Evolutionary conservation across 306 rosid genomes (phyloP), one percentile per base, ranked within the genome.

Genomic region (Acmispon strigosus): DNA sequence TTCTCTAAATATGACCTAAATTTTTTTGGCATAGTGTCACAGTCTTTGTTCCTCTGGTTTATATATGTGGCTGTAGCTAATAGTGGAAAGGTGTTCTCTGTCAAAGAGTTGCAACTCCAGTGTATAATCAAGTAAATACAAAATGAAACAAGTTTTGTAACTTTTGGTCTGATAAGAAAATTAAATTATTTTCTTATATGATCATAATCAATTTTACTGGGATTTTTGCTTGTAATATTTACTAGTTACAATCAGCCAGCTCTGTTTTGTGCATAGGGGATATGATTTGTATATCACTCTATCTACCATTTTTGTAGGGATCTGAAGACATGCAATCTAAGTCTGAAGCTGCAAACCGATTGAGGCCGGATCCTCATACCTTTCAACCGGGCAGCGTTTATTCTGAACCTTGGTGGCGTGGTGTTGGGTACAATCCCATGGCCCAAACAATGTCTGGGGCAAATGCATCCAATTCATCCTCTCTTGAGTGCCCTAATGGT

Each of bases 361-460:
- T 74, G n/a, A 80, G 79, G 64, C 64, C 87, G 42, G 88, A 82
- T 87, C 79, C 83, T 45, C 91, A 83, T 69, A 58, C 85, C 15
- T 76, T 86, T 81, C 86, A 84, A 20, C 84, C 87, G 1, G 17
- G 75, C 17, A 44, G 59, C 78, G 85, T 82, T 76, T 91, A 79
- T 78, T 42, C 80, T 18, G 97, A 94, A 80, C 97, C 96, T 49
- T 94, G 99, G 99, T 94, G 97, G 95, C 92, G 87, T 36, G 83
- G 71, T 45, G 68, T 36, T 63, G 97, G 88, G 22, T 87, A 83
- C 84, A 88, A 84, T 74, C 82, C 90, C 49, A 55, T 80, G 43
- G 62, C 84, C 10, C 84, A 82, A 59, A 62, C 84, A 16, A 19
- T 78, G 77, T 66, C 87, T n/a, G 88, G 77, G 62, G 77, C 84